These are phyloP conservation scores for Ogataea zsoltii DNA, from an alignment of 805 yeast species.

Conservation along the genomic window DNA sequence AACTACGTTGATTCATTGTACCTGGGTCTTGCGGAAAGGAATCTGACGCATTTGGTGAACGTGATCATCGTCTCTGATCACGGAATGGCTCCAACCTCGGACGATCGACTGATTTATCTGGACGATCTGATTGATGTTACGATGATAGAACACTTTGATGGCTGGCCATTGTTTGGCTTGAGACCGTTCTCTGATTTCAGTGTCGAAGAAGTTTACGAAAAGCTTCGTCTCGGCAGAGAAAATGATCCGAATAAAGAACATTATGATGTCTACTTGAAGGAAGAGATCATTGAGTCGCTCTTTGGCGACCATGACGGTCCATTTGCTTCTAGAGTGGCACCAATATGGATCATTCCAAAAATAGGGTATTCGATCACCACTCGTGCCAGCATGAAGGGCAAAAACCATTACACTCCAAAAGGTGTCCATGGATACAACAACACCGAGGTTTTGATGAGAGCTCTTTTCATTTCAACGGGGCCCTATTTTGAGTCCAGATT, in stretches of 20 bases:
- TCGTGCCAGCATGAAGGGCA: conserved; percentile 51
- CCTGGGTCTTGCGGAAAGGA: conserved; percentile 50
- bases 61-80: conserved; percentile 83
- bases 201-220: conserved; percentile 47
- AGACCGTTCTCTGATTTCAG: conserved; percentile 50
- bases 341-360: conserved; percentile 81
- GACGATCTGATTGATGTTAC: conserved; percentile 66
- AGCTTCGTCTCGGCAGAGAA: conserved; percentile 37
- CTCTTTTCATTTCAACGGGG: conserved; percentile 76
- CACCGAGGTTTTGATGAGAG: conserved; percentile 77
- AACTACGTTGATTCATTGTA: conserved; percentile 52
- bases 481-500: conserved; percentile 59
- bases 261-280: conserved; percentile 52
- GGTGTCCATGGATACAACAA: conserved; percentile 90
- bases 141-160: conserved; percentile 64
- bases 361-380: conserved; percentile 79
- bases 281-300: conserved; percentile 55
- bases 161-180: conserved; percentile 85
- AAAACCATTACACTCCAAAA: conserved; percentile 54
- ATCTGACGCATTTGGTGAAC: conserved; percentile 66
- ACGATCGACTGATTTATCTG: conserved; percentile 63
- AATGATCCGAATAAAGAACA: conserved; percentile 30
- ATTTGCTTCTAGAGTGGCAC: conserved; percentile 70
- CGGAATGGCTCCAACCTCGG: conserved; percentile 88
- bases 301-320: conserved; percentile 49